A percentile compares a stretch with the other conserved stretches of the same genome.
Conservation (phyloP, 2,329 filamentous ascomycete genomes). For the Monosporascus sp. region DNA sequence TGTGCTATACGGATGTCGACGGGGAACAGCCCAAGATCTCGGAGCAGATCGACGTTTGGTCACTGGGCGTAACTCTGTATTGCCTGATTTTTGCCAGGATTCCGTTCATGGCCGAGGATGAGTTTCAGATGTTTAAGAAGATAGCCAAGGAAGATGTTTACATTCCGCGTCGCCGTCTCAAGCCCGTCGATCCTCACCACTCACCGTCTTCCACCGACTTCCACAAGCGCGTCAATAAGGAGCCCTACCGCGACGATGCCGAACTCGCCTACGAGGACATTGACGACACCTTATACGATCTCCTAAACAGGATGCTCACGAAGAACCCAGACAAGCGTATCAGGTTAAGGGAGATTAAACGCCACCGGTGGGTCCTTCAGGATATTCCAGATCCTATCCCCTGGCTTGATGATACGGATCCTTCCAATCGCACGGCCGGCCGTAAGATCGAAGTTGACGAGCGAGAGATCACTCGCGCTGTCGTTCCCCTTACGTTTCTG, state of each 20-base stretch:
- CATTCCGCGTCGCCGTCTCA: constrained; percentile 77
- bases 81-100: constrained; percentile 92
- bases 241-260: constrained; percentile 69
- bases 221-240: constrained; percentile 53
- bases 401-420: constrained; percentile 96
- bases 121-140: constrained; percentile 84
- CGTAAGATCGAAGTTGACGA: constrained; percentile 89
- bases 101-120: constrained; percentile 86
- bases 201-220: constrained; percentile 51
- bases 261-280: constrained; percentile 83
- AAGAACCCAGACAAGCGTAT: constrained; percentile 91
- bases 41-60: constrained; percentile 96
- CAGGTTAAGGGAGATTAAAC: constrained; percentile 84
- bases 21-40: constrained; percentile 72
- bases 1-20: constrained; percentile 82
- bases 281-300: constrained; percentile 72
- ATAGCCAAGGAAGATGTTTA: constrained; percentile 93
- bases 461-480: constrained; percentile 82
- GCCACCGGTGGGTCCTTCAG: constrained; percentile 83
- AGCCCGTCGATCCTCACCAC: constrained; percentile 62
- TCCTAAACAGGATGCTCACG: constrained; percentile 72
- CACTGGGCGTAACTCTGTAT: constrained; percentile 90
- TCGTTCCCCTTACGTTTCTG: constrained; percentile 82
- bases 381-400: constrained; percentile 68
- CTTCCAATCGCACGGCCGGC: constrained; percentile 69